Percentiles rank a stretch among this genome's conserved stretches.
Conservation (phyloP, 345 rosid genomes). For the Rhodomyrtus tomentosa region DNA sequence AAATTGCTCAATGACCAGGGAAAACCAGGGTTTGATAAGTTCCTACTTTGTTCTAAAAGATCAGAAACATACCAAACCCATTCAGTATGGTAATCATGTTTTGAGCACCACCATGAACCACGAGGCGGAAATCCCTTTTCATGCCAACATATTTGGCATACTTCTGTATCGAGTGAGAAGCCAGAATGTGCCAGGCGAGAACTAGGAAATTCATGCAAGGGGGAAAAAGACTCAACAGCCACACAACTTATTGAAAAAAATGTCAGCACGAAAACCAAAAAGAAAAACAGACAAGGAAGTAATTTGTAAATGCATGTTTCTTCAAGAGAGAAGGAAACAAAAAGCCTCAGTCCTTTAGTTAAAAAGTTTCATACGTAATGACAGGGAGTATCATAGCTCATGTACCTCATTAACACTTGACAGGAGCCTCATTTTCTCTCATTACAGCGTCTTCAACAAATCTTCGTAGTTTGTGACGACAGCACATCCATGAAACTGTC, state of each 20-base stretch:
- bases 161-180: slow-evolving; percentile 28
- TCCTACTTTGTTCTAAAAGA: neutral
- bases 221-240: neutral
- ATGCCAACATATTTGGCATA: slow-evolving; percentile 84
- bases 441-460: slow-evolving; percentile 87
- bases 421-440: slow-evolving; percentile 96
- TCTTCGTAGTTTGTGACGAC: slow-evolving; percentile 97
- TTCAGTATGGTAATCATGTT: slow-evolving; percentile 79
- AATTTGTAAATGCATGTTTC: neutral
- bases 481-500: slow-evolving; percentile 77
- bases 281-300: neutral
- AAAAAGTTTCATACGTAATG: neutral
- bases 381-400: neutral
- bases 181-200: neutral
- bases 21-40: neutral
- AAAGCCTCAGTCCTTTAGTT: neutral
- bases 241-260: neutral
- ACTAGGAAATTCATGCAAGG: neutral
- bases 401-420: slow-evolving; percentile 66
- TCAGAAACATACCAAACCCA: slow-evolving; percentile 55
- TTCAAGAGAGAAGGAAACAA: neutral
- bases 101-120: slow-evolving; percentile 94
- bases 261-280: neutral
- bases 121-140: slow-evolving; percentile 93
- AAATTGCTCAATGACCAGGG: neutral